These are phyloP conservation scores for Borovskyia barvae DNA, from an alignment of 208 protist species.

Conservation along the genomic window DNA sequence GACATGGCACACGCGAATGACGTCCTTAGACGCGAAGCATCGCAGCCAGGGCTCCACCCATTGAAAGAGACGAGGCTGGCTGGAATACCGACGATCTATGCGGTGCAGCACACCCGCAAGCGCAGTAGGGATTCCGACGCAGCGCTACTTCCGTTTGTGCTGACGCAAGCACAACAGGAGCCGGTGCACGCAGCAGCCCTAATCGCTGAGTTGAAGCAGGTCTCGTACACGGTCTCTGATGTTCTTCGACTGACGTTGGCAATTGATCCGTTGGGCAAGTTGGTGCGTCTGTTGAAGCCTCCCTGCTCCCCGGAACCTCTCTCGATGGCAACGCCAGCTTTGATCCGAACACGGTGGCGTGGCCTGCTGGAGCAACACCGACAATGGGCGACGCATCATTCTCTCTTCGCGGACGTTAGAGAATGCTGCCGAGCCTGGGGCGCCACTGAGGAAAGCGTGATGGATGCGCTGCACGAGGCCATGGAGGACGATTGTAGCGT, in stretches of 20 bases:
- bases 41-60: constrained; percentile 58
- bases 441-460: constrained; percentile 24
- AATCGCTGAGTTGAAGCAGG: constrained; percentile 33
- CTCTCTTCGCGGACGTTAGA: constrained; percentile 23
- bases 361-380: constrained; percentile 23
- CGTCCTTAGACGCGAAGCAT: constrained; percentile 38
- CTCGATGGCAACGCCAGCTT: not conserved
- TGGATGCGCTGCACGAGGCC: constrained; percentile 22
- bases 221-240: constrained; percentile 25
- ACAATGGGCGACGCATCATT: constrained; percentile 14
- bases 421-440: constrained; percentile 17
- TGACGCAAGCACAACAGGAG: constrained; percentile 8
- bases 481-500: constrained; percentile 28
- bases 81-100: constrained; percentile 33
- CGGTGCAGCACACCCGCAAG: constrained; percentile 20
- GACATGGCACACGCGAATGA: constrained; percentile 31
- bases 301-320: not conserved
- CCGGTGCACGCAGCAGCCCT: constrained; percentile 24
- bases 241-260: constrained; percentile 38
- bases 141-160: constrained; percentile 23
- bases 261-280: constrained; percentile 17
- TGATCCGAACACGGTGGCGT: constrained; percentile 19
- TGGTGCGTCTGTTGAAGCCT: constrained; percentile 23
- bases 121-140: constrained; percentile 15
- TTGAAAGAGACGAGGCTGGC: constrained; percentile 45